Conservation (phyloP, 768 basidiomycete species). For the Mycena belliarum region DNA sequence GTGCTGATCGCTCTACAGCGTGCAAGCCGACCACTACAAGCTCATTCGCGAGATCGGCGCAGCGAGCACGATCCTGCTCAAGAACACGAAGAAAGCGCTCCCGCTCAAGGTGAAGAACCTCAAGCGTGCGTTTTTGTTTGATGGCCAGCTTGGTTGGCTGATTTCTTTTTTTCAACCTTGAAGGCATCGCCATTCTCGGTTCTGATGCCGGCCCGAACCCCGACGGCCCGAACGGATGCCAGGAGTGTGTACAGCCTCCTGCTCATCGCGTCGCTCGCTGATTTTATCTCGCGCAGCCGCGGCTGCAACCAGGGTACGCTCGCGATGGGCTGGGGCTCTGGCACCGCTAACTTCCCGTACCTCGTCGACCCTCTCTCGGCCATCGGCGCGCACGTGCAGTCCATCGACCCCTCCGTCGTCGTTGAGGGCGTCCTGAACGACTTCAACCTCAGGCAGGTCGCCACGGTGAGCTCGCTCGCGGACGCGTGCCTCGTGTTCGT, state of each 20-base stretch:
- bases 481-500: constrained; percentile 12
- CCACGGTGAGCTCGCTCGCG: not conserved
- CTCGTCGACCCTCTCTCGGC: constrained; percentile 16
- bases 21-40: constrained; percentile 31
- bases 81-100: constrained; percentile 49
- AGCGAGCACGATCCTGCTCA: constrained; percentile 63
- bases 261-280: not conserved
- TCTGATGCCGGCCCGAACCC: constrained; percentile 39
- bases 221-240: constrained; percentile 33
- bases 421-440: constrained; percentile 38
- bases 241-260: constrained; percentile 31
- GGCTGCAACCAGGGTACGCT: constrained; percentile 43
- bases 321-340: constrained; percentile 24
- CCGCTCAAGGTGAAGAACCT: constrained; percentile 42
- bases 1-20: constrained; percentile 3
- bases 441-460: constrained; percentile 36
- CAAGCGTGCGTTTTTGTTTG: constrained; percentile 25
- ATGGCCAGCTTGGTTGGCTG: no score
- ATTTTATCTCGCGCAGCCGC: constrained; percentile 15
- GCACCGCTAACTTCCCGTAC: constrained; percentile 22
- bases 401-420: constrained; percentile 32
- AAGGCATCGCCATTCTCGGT: constrained; percentile 39
- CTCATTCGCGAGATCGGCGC: constrained; percentile 61
- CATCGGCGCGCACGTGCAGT: constrained; percentile 13
- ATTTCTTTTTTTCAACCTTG: not conserved